Base-by-base conservation (phyloP, 2,329 filamentous ascomycete species). In the Waltergamsia citrina region DNA sequence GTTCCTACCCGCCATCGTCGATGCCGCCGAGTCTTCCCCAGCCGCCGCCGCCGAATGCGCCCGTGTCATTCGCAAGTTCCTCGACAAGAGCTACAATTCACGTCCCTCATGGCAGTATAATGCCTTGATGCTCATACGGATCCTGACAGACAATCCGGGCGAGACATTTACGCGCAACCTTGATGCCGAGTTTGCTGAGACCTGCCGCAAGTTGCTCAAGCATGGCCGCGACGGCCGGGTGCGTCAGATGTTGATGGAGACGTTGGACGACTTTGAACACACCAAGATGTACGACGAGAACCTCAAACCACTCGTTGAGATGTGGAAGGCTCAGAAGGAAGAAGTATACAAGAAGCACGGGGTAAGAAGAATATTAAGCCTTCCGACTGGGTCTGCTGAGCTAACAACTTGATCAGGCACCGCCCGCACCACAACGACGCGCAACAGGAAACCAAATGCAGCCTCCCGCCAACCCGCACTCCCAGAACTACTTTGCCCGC, bases 61-160 rank as follows among this genome's bases (percentile, higher is more conserved):
- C 32, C 66, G 74, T 43, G 68, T 82, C 43, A 85, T 96, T 51
- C 82, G 85, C 53, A 88, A 85, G 56, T 90, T 81, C 54, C 66
- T 98, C 39, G 71, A 76, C 46, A 81, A 78, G 44, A 82, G 88
- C 29, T 78, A 85, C 58, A 76, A 59, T 47, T 53, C 58, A 18
- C 65, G 64, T 29, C 67, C 85, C 8, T 78, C 83, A 47, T 78
- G 80, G 45, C 90, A 96, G 58, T 96, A 95, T 69, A 95, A 96
- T 62, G 82, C 86, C 42, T 78, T 96, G 50, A 96, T 96, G 92
- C 73, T 98, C 36, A 69, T 93, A 45, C 81, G 90, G 41, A 98
- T 98, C 50, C 66, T 98, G 43, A 71, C 79, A 46, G 88, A 96
- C 56, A 95, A 98, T 54, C 92, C 92, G 0, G 90, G 90, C 20